Evolutionary conservation across 2,329 filamentous ascomycete species (phyloP).

Genomic region (Ceratocystis colombiana): DNA sequence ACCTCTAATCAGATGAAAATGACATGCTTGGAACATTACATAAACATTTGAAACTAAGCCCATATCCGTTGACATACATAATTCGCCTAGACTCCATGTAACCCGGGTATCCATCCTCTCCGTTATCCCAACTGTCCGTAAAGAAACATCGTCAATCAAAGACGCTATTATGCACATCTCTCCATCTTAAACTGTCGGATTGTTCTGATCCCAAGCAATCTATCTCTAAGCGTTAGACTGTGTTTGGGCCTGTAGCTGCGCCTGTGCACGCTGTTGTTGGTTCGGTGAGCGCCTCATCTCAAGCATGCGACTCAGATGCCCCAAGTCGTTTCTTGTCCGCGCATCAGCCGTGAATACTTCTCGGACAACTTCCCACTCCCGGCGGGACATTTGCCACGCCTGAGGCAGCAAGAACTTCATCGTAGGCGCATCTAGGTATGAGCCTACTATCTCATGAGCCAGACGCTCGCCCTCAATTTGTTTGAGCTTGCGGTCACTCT

Average conservation of each 20-base stretch:
- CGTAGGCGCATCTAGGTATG: conserved; percentile 52
- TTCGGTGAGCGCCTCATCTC: conserved; percentile 33
- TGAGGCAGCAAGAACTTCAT: conserved; percentile 60
- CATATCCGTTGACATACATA: background rate
- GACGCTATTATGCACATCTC: background rate
- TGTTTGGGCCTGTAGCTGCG: background rate
- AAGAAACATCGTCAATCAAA: background rate
- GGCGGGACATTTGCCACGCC: conserved; percentile 55
- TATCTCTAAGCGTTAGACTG: background rate
- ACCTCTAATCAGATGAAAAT: no score
- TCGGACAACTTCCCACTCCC: conserved; percentile 64
- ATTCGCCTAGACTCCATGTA: conserved; percentile 9
- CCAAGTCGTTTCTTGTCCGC: conserved; percentile 52
- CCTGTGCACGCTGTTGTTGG: conserved; percentile 8
- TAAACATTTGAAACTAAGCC: background rate
- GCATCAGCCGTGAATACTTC: conserved; percentile 57
- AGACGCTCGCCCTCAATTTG: conserved; percentile 41
- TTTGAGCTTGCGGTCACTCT: conserved; percentile 21
- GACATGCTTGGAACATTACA: background rate
- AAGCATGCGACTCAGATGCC: conserved; percentile 45
- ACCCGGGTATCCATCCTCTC: background rate
- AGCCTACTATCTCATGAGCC: conserved; percentile 55
- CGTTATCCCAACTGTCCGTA: background rate
- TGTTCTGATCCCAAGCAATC: no score
- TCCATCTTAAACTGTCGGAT: background rate